phyloP scores from a whole-genome alignment of 176 grass and related monocot species.

The Pontederia paniculata region DNA sequence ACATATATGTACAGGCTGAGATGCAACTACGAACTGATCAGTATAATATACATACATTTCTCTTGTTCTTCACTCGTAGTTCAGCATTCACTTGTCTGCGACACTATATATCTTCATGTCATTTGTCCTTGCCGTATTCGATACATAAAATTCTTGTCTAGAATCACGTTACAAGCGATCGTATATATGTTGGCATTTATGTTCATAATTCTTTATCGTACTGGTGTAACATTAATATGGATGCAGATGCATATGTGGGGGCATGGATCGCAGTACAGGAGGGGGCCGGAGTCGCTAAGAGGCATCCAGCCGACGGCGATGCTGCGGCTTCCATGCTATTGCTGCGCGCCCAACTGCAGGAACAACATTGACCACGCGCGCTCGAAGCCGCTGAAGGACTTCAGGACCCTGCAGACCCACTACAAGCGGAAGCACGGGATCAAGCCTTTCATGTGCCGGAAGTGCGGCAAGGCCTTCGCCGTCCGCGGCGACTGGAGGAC shows the following conservation, averaged over 20 bases:
- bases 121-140: too few relatives aligned
- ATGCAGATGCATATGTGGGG: constrained; percentile 99
- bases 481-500: constrained; percentile 97
- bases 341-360: constrained; percentile 76
- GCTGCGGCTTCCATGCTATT: constrained; percentile 92
- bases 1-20: too few relatives aligned
- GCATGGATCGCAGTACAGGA: constrained; percentile 97
- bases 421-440: constrained; percentile 99
- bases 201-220: background rate
- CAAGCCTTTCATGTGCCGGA: constrained; percentile 94
- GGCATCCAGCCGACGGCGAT: constrained; percentile 99
- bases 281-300: constrained; percentile 80
- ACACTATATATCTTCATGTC: too few relatives aligned
- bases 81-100: too few relatives aligned
- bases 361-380: constrained; percentile 98
- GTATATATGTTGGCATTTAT: background rate
- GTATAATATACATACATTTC: too few relatives aligned
- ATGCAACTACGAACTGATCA: too few relatives aligned
- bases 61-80: too few relatives aligned
- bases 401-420: constrained; percentile 93
- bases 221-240: background rate
- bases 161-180: background rate
- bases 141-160: background rate
- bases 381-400: constrained; percentile 89
- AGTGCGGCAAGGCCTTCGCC: constrained; percentile 92